Evolutionary conservation across 2,329 filamentous ascomycete genomes (phyloP), one percentile per base, ranked within the genome.

Genomic region (Fusarium sp.): DNA sequence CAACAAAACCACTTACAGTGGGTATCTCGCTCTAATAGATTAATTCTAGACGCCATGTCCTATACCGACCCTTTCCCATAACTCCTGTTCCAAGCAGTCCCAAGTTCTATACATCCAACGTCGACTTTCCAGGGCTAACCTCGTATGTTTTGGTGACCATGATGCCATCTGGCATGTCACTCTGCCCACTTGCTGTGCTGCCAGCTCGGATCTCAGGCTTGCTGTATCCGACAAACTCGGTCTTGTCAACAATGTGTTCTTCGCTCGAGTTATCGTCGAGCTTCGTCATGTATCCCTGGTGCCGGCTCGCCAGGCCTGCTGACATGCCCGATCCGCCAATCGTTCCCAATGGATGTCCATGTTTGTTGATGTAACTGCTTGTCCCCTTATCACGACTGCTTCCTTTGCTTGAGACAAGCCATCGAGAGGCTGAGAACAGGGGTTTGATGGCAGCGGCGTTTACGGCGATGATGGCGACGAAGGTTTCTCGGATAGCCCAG

Each of bases 401-500:
- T 11, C 71, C 68, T 22, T 75, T 72, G 52, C 71, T 72, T n/a
- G 73, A 72, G 9, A 68, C 68, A 49, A 76, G 67, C 75, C 75
- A 76, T 26, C 68, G 66, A 12, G 65, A 62, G 7, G 64, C 67
- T 5, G 71, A 74, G 69, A 79, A 78, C 12, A 78, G 66, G 3
- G 77, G 76, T 29, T 77, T 78, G 55, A 80, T 78, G 19, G 72
- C 72, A 2, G 78, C 75, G n/a, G 75, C 71, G 52, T 79, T 80
- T 45, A 78, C 75, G 41, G 76, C 77, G 32, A 81, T 74, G 44
- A 80, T 77, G n/a, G 72, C 78, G 29, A 80, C 74, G 38, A 81
- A 79, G 3, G 76, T 79, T 65, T 81, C 79, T 40, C 79, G 73
- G 13, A 79, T 78, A 11, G 76, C 77, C 78, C 78, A 80, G 19